Conservation (phyloP, 805 yeast species). For the Teunomyces tritomae region DNA sequence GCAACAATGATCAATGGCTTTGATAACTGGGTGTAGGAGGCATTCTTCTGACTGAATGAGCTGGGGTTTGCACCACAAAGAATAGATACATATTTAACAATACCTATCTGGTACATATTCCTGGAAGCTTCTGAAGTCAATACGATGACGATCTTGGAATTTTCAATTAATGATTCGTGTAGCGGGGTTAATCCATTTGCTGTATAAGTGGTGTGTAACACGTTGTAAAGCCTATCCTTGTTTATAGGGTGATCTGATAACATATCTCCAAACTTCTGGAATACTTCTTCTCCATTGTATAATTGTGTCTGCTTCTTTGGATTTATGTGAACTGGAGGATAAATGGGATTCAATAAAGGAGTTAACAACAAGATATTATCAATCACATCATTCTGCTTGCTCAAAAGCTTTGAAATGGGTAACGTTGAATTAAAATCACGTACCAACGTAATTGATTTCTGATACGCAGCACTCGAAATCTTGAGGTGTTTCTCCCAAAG, state of each 20-base stretch:
- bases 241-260: slow-evolving; percentile 36
- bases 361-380: slow-evolving; percentile 34
- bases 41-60: slow-evolving; percentile 18
- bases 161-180: slow-evolving; percentile 53
- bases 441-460: slow-evolving; percentile 50
- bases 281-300: slow-evolving; percentile 50
- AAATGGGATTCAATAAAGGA: slow-evolving; percentile 39
- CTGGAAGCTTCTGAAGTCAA: slow-evolving; percentile 58
- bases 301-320: slow-evolving; percentile 14
- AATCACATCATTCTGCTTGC: slow-evolving; percentile 14
- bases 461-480: slow-evolving; percentile 47
- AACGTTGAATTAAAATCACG: slow-evolving; percentile 50
- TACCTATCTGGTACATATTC: slow-evolving; percentile 60
- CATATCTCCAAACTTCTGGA: slow-evolving; percentile 49
- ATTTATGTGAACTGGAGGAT: slow-evolving; percentile 12
- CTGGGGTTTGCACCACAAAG: slow-evolving; percentile 49
- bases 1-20: slow-evolving; percentile 60
- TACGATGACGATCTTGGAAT: slow-evolving; percentile 49
- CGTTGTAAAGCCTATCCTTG: slow-evolving; percentile 37
- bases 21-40: slow-evolving; percentile 24
- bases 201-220: slow-evolving; percentile 57
- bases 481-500: slow-evolving; percentile 42
- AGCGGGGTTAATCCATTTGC: slow-evolving; percentile 53
- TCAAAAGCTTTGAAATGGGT: slow-evolving; percentile 46
- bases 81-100: slow-evolving; percentile 55